Base-by-base conservation (phyloP, 352 stramenopile species). In the Peronospora belbahrii region DNA sequence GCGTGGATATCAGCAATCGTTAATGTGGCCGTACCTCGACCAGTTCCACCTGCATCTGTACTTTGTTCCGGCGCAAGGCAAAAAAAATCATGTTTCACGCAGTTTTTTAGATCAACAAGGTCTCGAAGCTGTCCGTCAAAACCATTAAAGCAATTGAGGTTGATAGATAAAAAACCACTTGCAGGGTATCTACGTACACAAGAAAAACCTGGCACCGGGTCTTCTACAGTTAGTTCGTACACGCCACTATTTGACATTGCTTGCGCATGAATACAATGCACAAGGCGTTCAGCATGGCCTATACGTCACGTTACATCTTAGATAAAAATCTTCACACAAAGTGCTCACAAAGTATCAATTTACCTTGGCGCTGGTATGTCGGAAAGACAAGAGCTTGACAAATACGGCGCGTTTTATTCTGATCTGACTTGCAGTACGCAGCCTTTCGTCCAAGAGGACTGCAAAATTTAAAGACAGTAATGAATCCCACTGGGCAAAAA, bases 151-250 rank as follows among this genome's bases (percentile, higher is more conserved):
- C 18, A 5, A 13, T 17, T 43, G 17, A 57, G 31, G 3, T 3
- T 33, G 27, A 33, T 11, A 15, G 27, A 14, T 15, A 10, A 10
- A 11, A 13, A 39, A n/a, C n/a, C 13, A 48, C 28, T 10, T 36
- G 24, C 11, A 52, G n/a, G 14, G 7, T n/a, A n/a, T 15, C 41
- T 45, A 67, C 59, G 37, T 48, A 86, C 75, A 40, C 54, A 71
- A 18, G 74, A 59, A 43, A 94, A 94, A 4, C 73, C 82, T 9
- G 82, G 75, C 7, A 89, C 77, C 0, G 82, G 82, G 48, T 94
- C 82, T 45, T 94, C 82, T 35, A 94, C 79, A 0, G 82, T 94
- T 13, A 94, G 59, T 50, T 94, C 79, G 52, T 90, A 87, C 6
- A 94, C 69, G 19, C 62, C 64, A 10, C 53, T 39, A 28, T 80